Evolutionary conservation across 306 rosid genomes (phyloP).

Genomic region (Cicer bijugum): DNA sequence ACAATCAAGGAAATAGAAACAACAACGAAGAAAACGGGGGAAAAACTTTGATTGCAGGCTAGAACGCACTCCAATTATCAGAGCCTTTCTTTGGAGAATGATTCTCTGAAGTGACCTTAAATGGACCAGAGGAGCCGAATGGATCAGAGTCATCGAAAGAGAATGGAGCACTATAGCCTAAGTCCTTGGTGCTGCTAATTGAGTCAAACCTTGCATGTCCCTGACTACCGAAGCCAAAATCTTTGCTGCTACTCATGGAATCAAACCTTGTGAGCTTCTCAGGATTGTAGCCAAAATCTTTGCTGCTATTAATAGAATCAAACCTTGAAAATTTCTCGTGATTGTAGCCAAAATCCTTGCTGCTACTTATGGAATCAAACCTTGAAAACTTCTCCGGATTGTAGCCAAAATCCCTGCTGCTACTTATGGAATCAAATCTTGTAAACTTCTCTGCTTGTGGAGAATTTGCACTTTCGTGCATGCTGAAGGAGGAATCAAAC

Average conservation of each 20-base stretch:
- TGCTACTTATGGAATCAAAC: conserved; percentile 72
- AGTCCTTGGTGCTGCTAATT: conserved; percentile 65
- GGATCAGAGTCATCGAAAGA: conserved; percentile 84
- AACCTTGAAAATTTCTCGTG: conserved; percentile 51
- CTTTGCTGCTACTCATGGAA: conserved; percentile 65
- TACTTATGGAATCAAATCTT: conserved; percentile 66
- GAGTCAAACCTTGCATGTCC: conserved; percentile 75
- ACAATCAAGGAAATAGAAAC: conserved; percentile 54
- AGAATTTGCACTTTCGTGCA: conserved; percentile 61
- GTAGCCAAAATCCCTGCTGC: conserved; percentile 65
- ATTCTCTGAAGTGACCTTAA: conserved; percentile 75
- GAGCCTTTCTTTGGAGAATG: conserved; percentile 72
- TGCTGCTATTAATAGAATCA: conserved; percentile 65
- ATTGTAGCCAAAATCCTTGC: conserved; percentile 60
- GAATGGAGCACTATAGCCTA: conserved; percentile 60
- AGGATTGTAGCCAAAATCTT: conserved; percentile 57
- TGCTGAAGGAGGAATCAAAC: conserved; percentile 84
- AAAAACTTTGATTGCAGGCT: conserved; percentile 44
- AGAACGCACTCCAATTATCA: conserved; percentile 86
- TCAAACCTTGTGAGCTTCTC: conserved; percentile 55
- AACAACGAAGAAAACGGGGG: conserved; percentile 23
- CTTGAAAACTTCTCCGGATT: conserved; percentile 47
- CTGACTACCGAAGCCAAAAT: conserved; percentile 55
- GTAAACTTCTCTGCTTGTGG: conserved; percentile 54
- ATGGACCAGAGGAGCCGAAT: conserved; percentile 87